A percentile compares a stretch with the other conserved stretches of the same genome.
Evolutionary conservation across 306 rosid species (phyloP).

Genomic region (Gleditsia sinensis): DNA sequence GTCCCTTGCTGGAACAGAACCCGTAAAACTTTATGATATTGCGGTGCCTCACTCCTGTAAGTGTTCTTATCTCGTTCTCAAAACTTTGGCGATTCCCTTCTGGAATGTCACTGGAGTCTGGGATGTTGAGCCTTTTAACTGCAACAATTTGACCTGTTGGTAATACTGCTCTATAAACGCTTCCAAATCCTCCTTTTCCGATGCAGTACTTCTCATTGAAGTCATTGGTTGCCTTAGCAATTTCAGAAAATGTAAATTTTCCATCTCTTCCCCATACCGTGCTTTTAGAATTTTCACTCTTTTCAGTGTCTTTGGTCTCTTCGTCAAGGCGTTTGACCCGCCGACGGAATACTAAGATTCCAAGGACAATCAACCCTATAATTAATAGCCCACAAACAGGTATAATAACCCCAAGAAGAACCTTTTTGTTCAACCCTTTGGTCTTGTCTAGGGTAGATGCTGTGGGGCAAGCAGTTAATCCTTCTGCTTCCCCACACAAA

Average conservation of each 20-base stretch:
- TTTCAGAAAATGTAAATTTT: conserved; percentile 47
- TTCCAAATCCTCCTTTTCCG: conserved; percentile 79
- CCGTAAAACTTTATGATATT: conserved; percentile 72
- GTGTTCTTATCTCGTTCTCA: conserved; percentile 58
- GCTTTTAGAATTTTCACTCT: neutral
- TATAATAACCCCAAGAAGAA: conserved; percentile 51
- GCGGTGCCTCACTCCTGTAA: conserved; percentile 67
- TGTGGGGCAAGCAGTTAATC: conserved; percentile 37
- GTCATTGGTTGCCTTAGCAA: conserved; percentile 58
- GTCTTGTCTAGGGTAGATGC: conserved; percentile 24
- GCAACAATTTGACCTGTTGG: conserved; percentile 54
- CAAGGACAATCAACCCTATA: conserved; percentile 16
- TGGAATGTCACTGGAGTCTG: conserved; percentile 50
- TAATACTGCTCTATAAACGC: conserved; percentile 60
- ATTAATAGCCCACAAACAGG: conserved; percentile 44
- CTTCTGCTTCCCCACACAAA: conserved; percentile 53
- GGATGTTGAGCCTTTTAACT: conserved; percentile 53
- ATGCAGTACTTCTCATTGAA: conserved; percentile 61
- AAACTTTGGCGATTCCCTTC: conserved; percentile 50
- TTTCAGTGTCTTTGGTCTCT: conserved; percentile 36
- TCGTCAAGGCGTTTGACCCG: conserved; percentile 27
- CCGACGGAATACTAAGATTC: conserved; percentile 3
- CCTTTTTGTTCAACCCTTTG: conserved; percentile 32
- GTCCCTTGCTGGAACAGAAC: conserved; percentile 50
- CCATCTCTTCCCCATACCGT: conserved; percentile 47